Percentiles rank a stretch among this genome's conserved stretches.
These are phyloP conservation scores for Corylus americana DNA, from an alignment of 306 rosid genomes.

Conservation along the genomic window DNA sequence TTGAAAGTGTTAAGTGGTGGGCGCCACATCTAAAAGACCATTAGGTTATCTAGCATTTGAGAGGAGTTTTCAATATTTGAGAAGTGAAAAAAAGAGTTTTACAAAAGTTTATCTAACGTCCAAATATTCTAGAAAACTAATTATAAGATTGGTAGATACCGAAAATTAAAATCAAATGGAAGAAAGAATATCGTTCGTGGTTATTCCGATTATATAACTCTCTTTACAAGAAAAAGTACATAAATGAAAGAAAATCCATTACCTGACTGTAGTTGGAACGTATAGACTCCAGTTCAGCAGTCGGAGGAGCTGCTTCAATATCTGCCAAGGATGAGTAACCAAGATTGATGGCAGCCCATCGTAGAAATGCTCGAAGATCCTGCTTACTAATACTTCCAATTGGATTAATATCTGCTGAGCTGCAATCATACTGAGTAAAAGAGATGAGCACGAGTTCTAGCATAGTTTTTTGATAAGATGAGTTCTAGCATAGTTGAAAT, in stretches of 20 bases:
- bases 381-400: slow-evolving; percentile 92
- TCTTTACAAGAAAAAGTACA: neutral
- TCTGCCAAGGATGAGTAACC: slow-evolving; percentile 79
- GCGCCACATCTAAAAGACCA: too few species aligned
- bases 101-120: too few species aligned
- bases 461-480: neutral
- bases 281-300: slow-evolving; percentile 96
- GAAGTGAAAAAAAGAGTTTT: too few species aligned
- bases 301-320: slow-evolving; percentile 96
- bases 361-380: slow-evolving; percentile 81
- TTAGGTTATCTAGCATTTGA: too few species aligned
- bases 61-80: too few species aligned
- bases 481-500: neutral
- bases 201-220: neutral
- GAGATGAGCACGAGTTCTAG: slow-evolving; percentile 19
- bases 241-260: slow-evolving; percentile 15
- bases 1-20: too few species aligned
- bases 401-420: slow-evolving; percentile 95
- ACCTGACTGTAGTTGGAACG: slow-evolving; percentile 93
- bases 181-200: neutral
- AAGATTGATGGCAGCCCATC: slow-evolving; percentile 90
- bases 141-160: neutral
- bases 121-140: neutral
- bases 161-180: neutral
- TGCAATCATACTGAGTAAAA: slow-evolving; percentile 78